Conservation (phyloP, 2,329 filamentous ascomycete species). For the Trichophaea hybrida region DNA sequence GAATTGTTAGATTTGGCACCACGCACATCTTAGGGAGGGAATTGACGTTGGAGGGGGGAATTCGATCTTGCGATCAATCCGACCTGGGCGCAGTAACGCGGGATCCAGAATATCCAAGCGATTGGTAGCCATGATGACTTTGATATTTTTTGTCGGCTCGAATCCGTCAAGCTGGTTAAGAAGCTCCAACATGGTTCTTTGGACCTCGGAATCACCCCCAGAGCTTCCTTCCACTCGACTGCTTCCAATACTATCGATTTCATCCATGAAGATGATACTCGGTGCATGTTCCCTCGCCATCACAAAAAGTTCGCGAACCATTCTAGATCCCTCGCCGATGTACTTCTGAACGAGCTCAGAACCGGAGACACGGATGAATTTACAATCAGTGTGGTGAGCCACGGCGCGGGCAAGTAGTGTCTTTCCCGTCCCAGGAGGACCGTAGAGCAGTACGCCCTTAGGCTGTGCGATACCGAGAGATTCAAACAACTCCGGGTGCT, state of each 20-base stretch:
- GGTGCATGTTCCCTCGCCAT: slow-evolving; percentile 98
- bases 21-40: neutral
- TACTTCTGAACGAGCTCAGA: slow-evolving; percentile 98
- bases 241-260: slow-evolving; percentile 97
- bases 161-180: slow-evolving; percentile 98
- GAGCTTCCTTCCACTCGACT: slow-evolving; percentile 92
- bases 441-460: slow-evolving; percentile 92
- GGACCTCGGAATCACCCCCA: slow-evolving; percentile 91
- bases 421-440: slow-evolving; percentile 92
- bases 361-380: slow-evolving; percentile 93
- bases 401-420: slow-evolving; percentile 89
- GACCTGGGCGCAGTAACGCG: slow-evolving; percentile 82
- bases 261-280: slow-evolving; percentile 99
- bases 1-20: slow-evolving; percentile 9
- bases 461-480: slow-evolving; percentile 97
- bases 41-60: slow-evolving; percentile 77
- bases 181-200: slow-evolving; percentile 95
- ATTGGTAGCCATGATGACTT: slow-evolving; percentile 99
- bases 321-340: slow-evolving; percentile 92
- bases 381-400: slow-evolving; percentile 96
- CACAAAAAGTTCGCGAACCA: slow-evolving; percentile 97
- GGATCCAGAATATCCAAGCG: slow-evolving; percentile 94
- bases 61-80: slow-evolving; percentile 97
- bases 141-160: slow-evolving; percentile 99
- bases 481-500: slow-evolving; percentile 97